phyloP scores from a whole-genome alignment of 768 basidiomycete species.

The Pulveroboletus frians region DNA sequence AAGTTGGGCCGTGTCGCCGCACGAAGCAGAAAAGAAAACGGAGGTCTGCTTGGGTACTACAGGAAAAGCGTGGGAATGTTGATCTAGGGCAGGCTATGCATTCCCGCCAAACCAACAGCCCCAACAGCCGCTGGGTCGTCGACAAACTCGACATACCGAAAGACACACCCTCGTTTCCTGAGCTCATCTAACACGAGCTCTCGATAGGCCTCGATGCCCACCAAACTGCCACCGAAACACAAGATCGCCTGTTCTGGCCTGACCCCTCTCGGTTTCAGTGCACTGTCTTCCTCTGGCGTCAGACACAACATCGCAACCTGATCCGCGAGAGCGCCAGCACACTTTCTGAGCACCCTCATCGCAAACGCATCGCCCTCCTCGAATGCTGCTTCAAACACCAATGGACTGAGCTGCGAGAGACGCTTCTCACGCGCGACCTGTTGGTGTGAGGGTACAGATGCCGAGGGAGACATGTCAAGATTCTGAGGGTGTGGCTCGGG shows the following conservation, averaged over 20 bases:
- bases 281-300: slow-evolving; percentile 35
- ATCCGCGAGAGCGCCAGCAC: slow-evolving; percentile 51
- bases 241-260: slow-evolving; percentile 54
- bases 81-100: slow-evolving; percentile 13
- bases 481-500: slow-evolving; percentile 44
- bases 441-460: slow-evolving; percentile 22
- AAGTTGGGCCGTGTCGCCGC: slow-evolving; percentile 76
- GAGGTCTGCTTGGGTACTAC: background rate
- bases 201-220: slow-evolving; percentile 57
- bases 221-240: slow-evolving; percentile 77
- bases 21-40: slow-evolving; percentile 38
- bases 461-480: slow-evolving; percentile 1
- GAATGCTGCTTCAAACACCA: slow-evolving; percentile 78
- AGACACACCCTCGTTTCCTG: slow-evolving; percentile 51
- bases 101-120: slow-evolving; percentile 48
- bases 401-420: slow-evolving; percentile 64
- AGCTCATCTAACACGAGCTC: slow-evolving; percentile 52
- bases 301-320: slow-evolving; percentile 48
- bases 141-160: slow-evolving; percentile 61
- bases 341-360: slow-evolving; percentile 47
- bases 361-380: slow-evolving; percentile 63
- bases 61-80: slow-evolving; percentile 12
- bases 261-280: slow-evolving; percentile 34
- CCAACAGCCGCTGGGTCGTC: slow-evolving; percentile 66
- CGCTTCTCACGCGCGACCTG: slow-evolving; percentile 60